These are phyloP conservation scores for Lavandula angustifolia DNA, from an alignment of 257 asterid genomes.

Conservation along the genomic window DNA sequence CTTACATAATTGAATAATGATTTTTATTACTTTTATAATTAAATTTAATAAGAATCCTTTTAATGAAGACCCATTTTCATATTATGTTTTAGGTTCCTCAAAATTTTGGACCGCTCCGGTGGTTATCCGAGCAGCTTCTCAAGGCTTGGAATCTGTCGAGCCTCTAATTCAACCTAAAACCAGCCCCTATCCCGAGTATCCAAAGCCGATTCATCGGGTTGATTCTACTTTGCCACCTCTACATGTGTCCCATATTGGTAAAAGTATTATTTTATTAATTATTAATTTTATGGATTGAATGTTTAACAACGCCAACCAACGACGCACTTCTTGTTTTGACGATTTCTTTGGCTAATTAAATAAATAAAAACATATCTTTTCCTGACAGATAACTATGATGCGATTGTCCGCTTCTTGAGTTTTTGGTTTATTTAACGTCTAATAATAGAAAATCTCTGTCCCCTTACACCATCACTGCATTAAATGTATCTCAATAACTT, in stretches of 20 bases:
- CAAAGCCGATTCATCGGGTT: too few relatives aligned
- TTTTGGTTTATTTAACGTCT: conserved; percentile 28
- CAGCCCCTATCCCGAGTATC: too few relatives aligned
- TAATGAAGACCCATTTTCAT: too few relatives aligned
- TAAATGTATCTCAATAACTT: conserved; percentile 2
- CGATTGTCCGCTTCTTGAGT: conserved; percentile 33
- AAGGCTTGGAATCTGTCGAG: too few relatives aligned
- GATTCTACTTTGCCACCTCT: too few relatives aligned
- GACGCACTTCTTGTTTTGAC: conserved; percentile 14
- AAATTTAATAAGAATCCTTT: too few relatives aligned
- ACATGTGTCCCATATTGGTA: background rate
- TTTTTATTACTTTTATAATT: too few relatives aligned
- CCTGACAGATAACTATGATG: conserved; percentile 32
- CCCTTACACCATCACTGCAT: conserved; percentile 20
- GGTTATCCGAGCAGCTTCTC: too few relatives aligned
- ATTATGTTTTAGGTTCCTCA: too few relatives aligned
- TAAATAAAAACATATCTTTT: background rate
- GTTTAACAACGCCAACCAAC: conserved; percentile 7
- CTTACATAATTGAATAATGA: too few relatives aligned
- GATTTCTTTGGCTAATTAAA: conserved; percentile 21
- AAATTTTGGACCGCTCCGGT: too few relatives aligned
- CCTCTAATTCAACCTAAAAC: too few relatives aligned
- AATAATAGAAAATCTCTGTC: conserved; percentile 34
- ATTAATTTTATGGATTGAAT: background rate
- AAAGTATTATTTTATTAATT: background rate